Base-by-base conservation (phyloP, 2,329 filamentous ascomycete genomes). In the Aspergillus persii region DNA sequence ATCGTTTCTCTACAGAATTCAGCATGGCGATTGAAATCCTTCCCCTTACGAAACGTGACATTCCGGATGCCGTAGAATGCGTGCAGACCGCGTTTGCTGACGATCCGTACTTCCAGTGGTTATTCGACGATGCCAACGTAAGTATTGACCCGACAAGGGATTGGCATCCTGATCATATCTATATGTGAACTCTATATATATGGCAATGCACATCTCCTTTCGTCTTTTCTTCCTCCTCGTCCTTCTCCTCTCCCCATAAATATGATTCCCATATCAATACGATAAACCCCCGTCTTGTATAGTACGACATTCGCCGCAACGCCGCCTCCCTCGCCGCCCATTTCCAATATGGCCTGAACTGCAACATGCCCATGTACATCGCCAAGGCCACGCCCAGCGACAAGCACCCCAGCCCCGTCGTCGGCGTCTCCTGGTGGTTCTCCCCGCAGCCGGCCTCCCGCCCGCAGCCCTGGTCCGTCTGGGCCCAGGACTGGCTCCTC, bases 401-500 rank as follows among this genome's bases (percentile, higher is more conserved):
- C 52, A 63, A 55, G 8, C 64, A 66, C 29, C 56, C 57, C 15
- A 81, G 18, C 18, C 18, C 83, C 58, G 81, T 91, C 39, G 80
- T 91, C 30, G 89, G 89, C 8, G 86, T 90, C 27, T 85, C 87
- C 58, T 90, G 89, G 83, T 92, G 89, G 89, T 77, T 90, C 55
- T 81, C 81, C 0, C 89, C 89, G 0, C 79, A 79, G 12, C 76
- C 76, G 0, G 71, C 78, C 0, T 76, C 72, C 4, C 69, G 80
- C 50, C 78, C 81, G 15, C 76, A 82, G 49, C 83, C 80, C 5
- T 91, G 88, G 88, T 74, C 77, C 27, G 80, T 85, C 52, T 90
- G 86, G 81, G 69, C 83, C 1, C 85, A 88, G 57, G 77, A 77
- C 57, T 91, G 88, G 86, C 77, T 80, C n/a, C 77, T 92, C 12